Evolutionary conservation across 176 grass and related monocot species (phyloP), one percentile per base, ranked within the genome.

Genomic region (Microstegium vimineum): DNA sequence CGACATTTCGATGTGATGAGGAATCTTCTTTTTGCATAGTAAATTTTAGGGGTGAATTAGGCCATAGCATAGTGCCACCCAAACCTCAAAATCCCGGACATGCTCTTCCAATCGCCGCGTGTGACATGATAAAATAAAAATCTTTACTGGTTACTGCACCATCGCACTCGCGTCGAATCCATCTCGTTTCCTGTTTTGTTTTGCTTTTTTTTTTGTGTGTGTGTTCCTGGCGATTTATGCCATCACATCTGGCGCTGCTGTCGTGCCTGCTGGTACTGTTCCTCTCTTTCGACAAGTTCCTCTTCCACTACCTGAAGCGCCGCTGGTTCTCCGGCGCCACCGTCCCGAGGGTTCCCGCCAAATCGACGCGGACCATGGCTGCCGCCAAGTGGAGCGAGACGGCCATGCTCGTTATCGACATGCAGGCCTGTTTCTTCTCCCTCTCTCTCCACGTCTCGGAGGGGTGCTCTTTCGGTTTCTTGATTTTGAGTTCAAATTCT

Each of bases 381-480:
- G 32, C 68, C 59, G 47, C 76, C 32, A 84, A 86, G 8, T 92
- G 90, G 93, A 80, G 54, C 81, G 82, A 92, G 63, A 92, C 93
- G 20, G 90, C 90, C 65, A 70, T 94, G 90, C 93, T 94, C 70
- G 90, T 94, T 54, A 92, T 94, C 79, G 93, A 90, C 74, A 94
- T 94, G 93, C 93, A 94, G 86, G 89, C 76, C 15, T 9, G 6
- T 11, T 51, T 6, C 17, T 14, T 30, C 27, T 12, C 9, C 2
- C 10, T 5, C 23, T 12, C 4, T 12, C 4, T 15, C 60, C 26
- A 30, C 60, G 17, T n/a, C 18, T n/a, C 9, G 33, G 1, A 13
- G 4, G 33, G 32, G 27, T n/a, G 28, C 9, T 79, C 26, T 49
- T 66, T 23, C 31, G 8, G 18, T 18, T 81, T 81, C 60, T 37